Percentiles rank a stretch among this genome's conserved stretches.
Evolutionary conservation across 176 grass and related monocot genomes (phyloP).

Genomic region (Elymus sibiricus): DNA sequence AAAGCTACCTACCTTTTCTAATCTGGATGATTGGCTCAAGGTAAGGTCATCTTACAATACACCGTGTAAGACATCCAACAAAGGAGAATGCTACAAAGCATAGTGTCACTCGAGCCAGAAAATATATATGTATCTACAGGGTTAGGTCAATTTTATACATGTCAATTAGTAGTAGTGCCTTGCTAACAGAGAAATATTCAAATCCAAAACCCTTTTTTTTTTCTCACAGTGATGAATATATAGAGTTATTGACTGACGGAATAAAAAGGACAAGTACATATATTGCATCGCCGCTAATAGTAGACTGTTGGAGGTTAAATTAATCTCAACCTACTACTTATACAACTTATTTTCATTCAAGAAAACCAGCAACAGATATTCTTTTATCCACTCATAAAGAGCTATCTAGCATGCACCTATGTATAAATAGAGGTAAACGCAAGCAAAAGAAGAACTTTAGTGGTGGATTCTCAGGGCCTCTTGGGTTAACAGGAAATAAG

Average conservation of each 20-base stretch:
- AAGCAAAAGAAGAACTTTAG: neutral
- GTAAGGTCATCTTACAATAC: neutral
- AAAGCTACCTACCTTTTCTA: neutral
- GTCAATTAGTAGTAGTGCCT: neutral
- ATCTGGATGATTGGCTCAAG: constrained; percentile 13
- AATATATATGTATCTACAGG: neutral
- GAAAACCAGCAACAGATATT: neutral
- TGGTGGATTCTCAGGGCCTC: no score
- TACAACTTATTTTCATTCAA: neutral
- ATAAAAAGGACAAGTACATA: neutral
- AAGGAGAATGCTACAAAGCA: neutral
- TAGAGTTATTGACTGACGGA: neutral
- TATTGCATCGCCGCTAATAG: neutral
- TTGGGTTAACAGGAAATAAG: no score
- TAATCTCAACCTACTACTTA: neutral
- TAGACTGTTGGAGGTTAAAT: neutral
- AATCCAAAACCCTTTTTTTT: neutral
- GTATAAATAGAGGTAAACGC: neutral
- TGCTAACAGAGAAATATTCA: neutral
- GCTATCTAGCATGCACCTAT: neutral
- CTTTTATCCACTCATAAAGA: neutral
- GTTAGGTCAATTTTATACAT: neutral
- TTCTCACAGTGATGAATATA: neutral
- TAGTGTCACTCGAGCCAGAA: neutral
- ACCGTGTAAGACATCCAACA: neutral